Conservation (phyloP, 1,284 basidiomycete genomes). For the Sanghuangporus baumii region DNA sequence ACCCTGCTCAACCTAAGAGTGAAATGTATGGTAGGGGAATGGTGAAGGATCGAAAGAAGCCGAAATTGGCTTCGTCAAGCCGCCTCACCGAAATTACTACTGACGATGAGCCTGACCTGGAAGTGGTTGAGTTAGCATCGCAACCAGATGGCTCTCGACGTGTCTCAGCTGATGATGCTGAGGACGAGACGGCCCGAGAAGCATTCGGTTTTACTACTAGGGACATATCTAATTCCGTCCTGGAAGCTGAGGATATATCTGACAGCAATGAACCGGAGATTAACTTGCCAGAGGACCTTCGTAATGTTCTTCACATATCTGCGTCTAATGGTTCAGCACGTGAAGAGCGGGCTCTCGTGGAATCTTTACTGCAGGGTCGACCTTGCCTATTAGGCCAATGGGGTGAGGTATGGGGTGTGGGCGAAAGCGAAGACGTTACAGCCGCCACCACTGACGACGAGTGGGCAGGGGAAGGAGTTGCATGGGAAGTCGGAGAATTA, state of each 20-base stretch:
- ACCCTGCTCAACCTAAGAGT: slow-evolving; percentile 24
- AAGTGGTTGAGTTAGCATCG: slow-evolving; percentile 23
- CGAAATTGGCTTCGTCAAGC: slow-evolving; percentile 24
- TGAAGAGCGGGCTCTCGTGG: slow-evolving; percentile 51
- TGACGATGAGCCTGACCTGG: slow-evolving; percentile 1
- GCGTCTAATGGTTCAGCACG: slow-evolving; percentile 33
- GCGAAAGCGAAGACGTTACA: slow-evolving; percentile 47
- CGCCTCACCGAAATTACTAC: neutral
- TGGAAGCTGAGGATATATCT: neutral
- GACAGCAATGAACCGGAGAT: slow-evolving; percentile 31
- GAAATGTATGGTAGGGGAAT: slow-evolving; percentile 32
- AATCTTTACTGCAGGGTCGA: slow-evolving; percentile 53
- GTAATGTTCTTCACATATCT: slow-evolving; percentile 55
- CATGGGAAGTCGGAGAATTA: slow-evolving; percentile 68
- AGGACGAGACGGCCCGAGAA: neutral
- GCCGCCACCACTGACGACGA: slow-evolving; percentile 41
- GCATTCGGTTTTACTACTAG: neutral
- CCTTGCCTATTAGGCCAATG: slow-evolving; percentile 52
- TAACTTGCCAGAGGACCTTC: slow-evolving; percentile 61
- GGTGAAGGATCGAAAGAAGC: slow-evolving; percentile 35
- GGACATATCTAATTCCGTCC: too few species aligned
- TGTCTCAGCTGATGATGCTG: neutral
- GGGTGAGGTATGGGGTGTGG: slow-evolving; percentile 71
- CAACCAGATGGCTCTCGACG: slow-evolving; percentile 11
- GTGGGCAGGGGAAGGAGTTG: slow-evolving; percentile 76